These are phyloP conservation scores for Emmonsiellopsis sp. DNA, from an alignment of 2,329 filamentous ascomycete species.

Conservation along the genomic window DNA sequence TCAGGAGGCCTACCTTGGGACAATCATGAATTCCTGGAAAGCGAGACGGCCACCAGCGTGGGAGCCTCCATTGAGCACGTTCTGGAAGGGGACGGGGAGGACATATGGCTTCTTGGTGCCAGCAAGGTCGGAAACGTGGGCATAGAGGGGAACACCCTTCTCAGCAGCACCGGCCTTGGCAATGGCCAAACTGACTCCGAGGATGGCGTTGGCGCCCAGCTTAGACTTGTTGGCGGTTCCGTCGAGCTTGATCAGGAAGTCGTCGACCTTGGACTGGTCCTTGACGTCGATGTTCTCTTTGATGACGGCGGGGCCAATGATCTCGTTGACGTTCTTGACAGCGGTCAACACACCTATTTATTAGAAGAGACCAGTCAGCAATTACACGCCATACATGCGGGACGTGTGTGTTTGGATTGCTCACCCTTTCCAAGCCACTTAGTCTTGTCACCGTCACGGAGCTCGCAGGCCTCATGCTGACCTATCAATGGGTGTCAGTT, in stretches of 20 bases:
- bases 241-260: constrained; percentile 78
- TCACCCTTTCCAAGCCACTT: constrained; percentile 78
- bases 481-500: constrained; percentile 42
- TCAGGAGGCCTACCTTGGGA: constrained; percentile 55
- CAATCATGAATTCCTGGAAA: constrained; percentile 97
- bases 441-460: constrained; percentile 80
- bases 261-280: constrained; percentile 75
- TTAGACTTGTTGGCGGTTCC: constrained; percentile 80
- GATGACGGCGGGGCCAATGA: constrained; percentile 73
- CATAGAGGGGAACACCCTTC: constrained; percentile 81
- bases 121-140: constrained; percentile 77
- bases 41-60: constrained; percentile 94
- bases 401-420: constrained; percentile 11
- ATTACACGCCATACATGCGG: neutral
- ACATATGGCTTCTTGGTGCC: constrained; percentile 89
- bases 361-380: neutral
- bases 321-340: constrained; percentile 73
- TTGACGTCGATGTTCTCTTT: constrained; percentile 75
- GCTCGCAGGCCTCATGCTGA: constrained; percentile 83
- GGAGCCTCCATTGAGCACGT: constrained; percentile 87
- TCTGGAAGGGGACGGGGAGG: constrained; percentile 86
- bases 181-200: constrained; percentile 74
- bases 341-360: constrained; percentile 60
- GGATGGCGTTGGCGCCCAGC: constrained; percentile 80
- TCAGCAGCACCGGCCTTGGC: constrained; percentile 84